A percentile compares a stretch with the other conserved stretches of the same genome.
These are phyloP conservation scores for Scalesia atractyloides DNA, from an alignment of 129 eudicot species.

Conservation along the genomic window DNA sequence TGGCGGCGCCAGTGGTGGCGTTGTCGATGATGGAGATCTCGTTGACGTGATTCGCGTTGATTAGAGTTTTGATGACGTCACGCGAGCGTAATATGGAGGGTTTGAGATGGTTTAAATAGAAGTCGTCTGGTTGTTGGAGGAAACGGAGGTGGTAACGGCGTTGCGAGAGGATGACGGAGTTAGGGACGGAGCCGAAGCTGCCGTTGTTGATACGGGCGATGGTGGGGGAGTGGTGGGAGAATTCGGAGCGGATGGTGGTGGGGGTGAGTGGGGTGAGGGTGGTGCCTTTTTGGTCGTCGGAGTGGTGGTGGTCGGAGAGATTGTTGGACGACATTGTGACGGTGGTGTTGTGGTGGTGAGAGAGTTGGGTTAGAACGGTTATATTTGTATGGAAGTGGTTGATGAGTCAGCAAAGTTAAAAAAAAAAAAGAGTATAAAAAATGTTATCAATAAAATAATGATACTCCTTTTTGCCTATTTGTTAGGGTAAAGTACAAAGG, in stretches of 20 bases:
- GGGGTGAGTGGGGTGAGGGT: background rate
- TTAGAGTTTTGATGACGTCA: constrained; percentile 50
- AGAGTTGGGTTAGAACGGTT: too few relatives aligned
- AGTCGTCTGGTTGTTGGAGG: constrained; percentile 79
- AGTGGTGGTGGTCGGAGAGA: too few relatives aligned
- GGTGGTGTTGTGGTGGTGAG: too few relatives aligned
- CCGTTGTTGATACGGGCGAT: constrained; percentile 92
- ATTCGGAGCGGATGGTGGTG: constrained; percentile 56
- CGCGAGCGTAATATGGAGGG: constrained; percentile 67
- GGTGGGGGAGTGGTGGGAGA: constrained; percentile 75
- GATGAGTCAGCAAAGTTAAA: too few relatives aligned
- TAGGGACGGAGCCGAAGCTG: constrained; percentile 87
- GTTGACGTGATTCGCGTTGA: constrained; percentile 71
- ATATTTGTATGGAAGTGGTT: too few relatives aligned
- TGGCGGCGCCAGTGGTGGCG: constrained; percentile 94
- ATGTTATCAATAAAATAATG: too few relatives aligned
- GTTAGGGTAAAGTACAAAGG: too few relatives aligned
- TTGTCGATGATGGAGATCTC: constrained; percentile 83
- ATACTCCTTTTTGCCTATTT: too few relatives aligned
- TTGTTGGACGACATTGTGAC: too few relatives aligned
- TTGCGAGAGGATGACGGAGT: constrained; percentile 63
- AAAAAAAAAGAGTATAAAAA: too few relatives aligned
- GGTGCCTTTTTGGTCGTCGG: too few relatives aligned
- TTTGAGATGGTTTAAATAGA: constrained; percentile 58
- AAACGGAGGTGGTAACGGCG: constrained; percentile 66